phyloP scores from a whole-genome alignment of 306 rosid species.

The Lotus japonicus region DNA sequence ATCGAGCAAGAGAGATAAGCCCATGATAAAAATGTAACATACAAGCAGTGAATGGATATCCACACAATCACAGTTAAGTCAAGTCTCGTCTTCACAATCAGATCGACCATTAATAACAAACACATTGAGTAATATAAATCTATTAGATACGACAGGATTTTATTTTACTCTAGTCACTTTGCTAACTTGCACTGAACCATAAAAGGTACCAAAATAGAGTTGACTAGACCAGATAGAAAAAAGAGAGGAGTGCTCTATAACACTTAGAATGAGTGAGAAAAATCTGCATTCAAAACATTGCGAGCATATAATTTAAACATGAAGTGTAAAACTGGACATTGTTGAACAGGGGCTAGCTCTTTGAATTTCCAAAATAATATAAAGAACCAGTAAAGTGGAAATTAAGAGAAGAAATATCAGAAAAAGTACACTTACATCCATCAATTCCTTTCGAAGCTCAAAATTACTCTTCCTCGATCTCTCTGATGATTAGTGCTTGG shows the following conservation, averaged over 20 bases:
- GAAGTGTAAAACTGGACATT: slow-evolving; percentile 5
- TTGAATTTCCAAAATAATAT: slow-evolving; percentile 12
- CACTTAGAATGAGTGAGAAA: background rate
- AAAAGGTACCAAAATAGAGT: background rate
- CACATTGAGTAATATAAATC: background rate
- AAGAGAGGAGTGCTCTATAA: no score
- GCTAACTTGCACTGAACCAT: background rate
- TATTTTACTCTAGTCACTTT: background rate
- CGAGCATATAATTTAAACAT: background rate
- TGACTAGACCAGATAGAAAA: background rate
- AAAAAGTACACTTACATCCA: slow-evolving; percentile 48
- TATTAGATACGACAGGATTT: background rate
- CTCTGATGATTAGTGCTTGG: slow-evolving; percentile 59
- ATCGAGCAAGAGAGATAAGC: slow-evolving; percentile 19
- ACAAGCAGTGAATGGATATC: slow-evolving; percentile 3
- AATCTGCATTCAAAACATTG: background rate
- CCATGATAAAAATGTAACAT: background rate
- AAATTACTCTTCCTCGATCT: slow-evolving; percentile 86
- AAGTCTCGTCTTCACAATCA: no score
- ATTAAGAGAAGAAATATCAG: background rate
- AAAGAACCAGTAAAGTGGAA: slow-evolving; percentile 6
- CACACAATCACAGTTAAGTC: background rate
- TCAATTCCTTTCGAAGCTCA: slow-evolving; percentile 79
- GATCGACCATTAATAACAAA: background rate
- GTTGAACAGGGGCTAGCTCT: slow-evolving; percentile 19